Percentiles rank a stretch among this genome's conserved stretches.
phyloP scores from a whole-genome alignment of 768 basidiomycete genomes.

The Scleroderma bovista region DNA sequence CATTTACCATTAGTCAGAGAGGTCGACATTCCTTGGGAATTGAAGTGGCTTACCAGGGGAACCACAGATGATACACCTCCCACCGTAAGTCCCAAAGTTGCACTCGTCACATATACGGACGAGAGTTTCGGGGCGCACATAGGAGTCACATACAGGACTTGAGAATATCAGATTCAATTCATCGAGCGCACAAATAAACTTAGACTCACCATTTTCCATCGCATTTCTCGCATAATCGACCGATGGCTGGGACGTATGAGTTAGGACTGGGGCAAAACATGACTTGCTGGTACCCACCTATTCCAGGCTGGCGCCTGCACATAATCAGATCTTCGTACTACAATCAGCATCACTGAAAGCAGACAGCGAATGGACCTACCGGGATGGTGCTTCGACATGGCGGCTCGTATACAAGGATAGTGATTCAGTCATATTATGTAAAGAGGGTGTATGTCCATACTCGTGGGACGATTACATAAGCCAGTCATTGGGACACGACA shows the following conservation, averaged over 20 bases:
- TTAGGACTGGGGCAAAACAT: slow-evolving; percentile 5
- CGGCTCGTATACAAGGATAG: background rate
- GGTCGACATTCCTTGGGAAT: background rate
- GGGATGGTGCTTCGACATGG: slow-evolving; percentile 90
- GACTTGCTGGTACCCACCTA: slow-evolving; percentile 51
- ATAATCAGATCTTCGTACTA: slow-evolving; percentile 79
- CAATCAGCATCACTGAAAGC: background rate
- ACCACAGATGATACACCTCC: slow-evolving; percentile 96
- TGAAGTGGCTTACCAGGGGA: slow-evolving; percentile 62
- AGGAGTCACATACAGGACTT: slow-evolving; percentile 98
- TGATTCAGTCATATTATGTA: too few species aligned
- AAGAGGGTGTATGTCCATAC: too few species aligned
- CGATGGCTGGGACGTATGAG: slow-evolving; percentile 62
- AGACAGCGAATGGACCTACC: slow-evolving; percentile 35
- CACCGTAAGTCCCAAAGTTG: slow-evolving; percentile 97
- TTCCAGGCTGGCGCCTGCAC: slow-evolving; percentile 97
- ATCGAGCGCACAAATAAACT: background rate
- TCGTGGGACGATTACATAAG: background rate
- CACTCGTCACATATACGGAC: slow-evolving; percentile 99
- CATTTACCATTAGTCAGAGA: background rate
- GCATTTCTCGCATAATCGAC: slow-evolving; percentile 97
- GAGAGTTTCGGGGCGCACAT: slow-evolving; percentile 96
- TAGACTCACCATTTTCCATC: slow-evolving; percentile 93
- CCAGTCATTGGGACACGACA: too few species aligned
- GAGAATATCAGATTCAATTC: background rate